These are phyloP conservation scores for Mucor racemosus DNA, from an alignment of 371 early-diverging fungal genomes.

Conservation along the genomic window DNA sequence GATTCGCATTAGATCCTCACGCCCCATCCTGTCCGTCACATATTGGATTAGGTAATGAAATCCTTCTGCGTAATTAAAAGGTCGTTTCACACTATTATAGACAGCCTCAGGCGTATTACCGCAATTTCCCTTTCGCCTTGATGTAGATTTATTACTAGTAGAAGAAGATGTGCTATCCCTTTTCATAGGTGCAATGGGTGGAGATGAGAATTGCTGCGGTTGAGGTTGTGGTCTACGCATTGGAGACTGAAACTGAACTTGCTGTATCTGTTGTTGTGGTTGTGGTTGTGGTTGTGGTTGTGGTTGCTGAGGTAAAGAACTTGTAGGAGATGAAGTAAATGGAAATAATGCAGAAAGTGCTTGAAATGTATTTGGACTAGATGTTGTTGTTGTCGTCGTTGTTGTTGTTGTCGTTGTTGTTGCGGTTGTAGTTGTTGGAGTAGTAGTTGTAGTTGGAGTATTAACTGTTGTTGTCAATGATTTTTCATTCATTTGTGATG, in stretches of 20 bases:
- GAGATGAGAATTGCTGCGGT: constrained; percentile 15
- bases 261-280: constrained; percentile 17
- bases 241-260: constrained; percentile 7
- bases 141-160: constrained; percentile 18
- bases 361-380: constrained; percentile 3
- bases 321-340: constrained; percentile 15
- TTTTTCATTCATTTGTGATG: neutral
- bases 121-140: constrained; percentile 39
- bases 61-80: constrained; percentile 89
- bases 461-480: neutral
- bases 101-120: constrained; percentile 56
- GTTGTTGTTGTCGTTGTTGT: neutral
- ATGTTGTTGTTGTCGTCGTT: neutral
- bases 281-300: constrained; percentile 24
- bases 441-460: neutral
- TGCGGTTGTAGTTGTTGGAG: neutral
- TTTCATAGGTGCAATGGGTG: constrained; percentile 14
- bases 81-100: constrained; percentile 72
- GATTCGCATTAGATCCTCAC: constrained; percentile 85
- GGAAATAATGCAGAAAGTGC: constrained; percentile 14
- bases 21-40: constrained; percentile 84
- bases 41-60: constrained; percentile 85
- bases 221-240: constrained; percentile 14
- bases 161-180: constrained; percentile 27
- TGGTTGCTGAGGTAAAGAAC: constrained; percentile 10